phyloP scores from a whole-genome alignment of 2,329 filamentous ascomycete species.

The Trichoderma atroviride region DNA sequence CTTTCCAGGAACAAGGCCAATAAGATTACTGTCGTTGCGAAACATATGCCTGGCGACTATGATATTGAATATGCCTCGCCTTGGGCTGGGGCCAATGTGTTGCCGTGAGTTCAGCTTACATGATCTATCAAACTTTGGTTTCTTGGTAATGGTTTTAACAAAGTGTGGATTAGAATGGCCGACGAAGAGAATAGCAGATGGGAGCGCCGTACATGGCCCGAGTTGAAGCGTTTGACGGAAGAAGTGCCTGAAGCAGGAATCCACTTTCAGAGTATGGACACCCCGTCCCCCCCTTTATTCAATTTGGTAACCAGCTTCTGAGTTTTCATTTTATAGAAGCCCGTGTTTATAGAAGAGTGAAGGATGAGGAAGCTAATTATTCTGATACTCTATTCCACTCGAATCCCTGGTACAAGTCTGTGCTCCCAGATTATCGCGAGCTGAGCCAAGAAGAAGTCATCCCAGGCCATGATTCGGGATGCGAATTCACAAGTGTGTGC shows the following conservation, averaged over 20 bases:
- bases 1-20: constrained; percentile 50
- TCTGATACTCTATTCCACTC: constrained; percentile 62
- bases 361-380: constrained; percentile 58
- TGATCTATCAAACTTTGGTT: background rate
- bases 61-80: constrained; percentile 88
- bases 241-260: constrained; percentile 77
- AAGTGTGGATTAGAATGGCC: constrained; percentile 45
- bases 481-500: constrained; percentile 80
- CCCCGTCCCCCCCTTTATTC: too few species aligned
- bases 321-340: constrained; percentile 43
- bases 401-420: constrained; percentile 73
- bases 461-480: constrained; percentile 69
- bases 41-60: constrained; percentile 93
- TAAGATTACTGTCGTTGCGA: constrained; percentile 71
- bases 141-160: background rate
- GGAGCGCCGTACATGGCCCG: constrained; percentile 67
- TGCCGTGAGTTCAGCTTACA: constrained; percentile 58
- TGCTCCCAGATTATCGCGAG: constrained; percentile 71
- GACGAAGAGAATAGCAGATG: constrained; percentile 50
- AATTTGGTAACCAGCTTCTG: background rate
- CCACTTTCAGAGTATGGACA: constrained; percentile 67
- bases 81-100: constrained; percentile 82
- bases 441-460: constrained; percentile 62
- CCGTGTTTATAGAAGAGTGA: constrained; percentile 58
- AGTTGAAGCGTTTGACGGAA: constrained; percentile 60